A percentile compares a stretch with the other conserved stretches of the same genome.
phyloP scores from a whole-genome alignment of 352 stramenopile species.

The Pythium myriotylum region DNA sequence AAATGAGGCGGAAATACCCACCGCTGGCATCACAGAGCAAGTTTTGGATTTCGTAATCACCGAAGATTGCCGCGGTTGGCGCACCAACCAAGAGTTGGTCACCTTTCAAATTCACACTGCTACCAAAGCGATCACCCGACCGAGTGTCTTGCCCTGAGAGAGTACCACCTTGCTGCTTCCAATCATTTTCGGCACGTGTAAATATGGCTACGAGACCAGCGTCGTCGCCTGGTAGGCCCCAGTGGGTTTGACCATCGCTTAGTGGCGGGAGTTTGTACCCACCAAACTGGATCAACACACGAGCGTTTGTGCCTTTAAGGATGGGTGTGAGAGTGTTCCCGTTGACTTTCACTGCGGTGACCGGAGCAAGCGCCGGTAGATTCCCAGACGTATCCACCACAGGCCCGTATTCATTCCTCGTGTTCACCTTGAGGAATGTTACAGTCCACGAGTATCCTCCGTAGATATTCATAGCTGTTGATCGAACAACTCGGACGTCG shows the following conservation, averaged over 20 bases:
- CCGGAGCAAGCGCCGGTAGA: conserved; percentile 57
- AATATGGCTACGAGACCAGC: conserved; percentile 75
- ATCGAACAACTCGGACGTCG: conserved; percentile 61
- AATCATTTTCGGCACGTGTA: conserved; percentile 63
- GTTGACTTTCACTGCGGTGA: conserved; percentile 34
- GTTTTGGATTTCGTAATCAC: conserved; percentile 73
- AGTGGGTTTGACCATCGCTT: conserved; percentile 39
- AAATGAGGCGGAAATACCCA: conserved; percentile 71
- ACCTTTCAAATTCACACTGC: conserved; percentile 64
- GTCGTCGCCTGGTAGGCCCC: conserved; percentile 54
- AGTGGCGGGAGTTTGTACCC: conserved; percentile 47
- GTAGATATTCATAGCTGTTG: conserved; percentile 66
- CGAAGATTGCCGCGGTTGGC: conserved; percentile 64
- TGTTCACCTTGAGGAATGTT: conserved; percentile 82
- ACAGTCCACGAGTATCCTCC: conserved; percentile 86
- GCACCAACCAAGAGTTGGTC: conserved; percentile 63
- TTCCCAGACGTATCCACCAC: conserved; percentile 71
- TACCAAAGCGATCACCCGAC: conserved; percentile 68
- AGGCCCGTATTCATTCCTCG: conserved; percentile 70
- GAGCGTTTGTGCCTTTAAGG: conserved; percentile 64
- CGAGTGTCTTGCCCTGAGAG: conserved; percentile 63
- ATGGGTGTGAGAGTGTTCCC: conserved; percentile 27
- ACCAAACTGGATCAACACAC: conserved; percentile 50
- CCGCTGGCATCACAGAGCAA: conserved; percentile 75
- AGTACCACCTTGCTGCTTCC: conserved; percentile 68